These are phyloP conservation scores for Ophiocordyceps camponoti-saundersi DNA, from an alignment of 2,329 filamentous ascomycete genomes.

Conservation along the genomic window DNA sequence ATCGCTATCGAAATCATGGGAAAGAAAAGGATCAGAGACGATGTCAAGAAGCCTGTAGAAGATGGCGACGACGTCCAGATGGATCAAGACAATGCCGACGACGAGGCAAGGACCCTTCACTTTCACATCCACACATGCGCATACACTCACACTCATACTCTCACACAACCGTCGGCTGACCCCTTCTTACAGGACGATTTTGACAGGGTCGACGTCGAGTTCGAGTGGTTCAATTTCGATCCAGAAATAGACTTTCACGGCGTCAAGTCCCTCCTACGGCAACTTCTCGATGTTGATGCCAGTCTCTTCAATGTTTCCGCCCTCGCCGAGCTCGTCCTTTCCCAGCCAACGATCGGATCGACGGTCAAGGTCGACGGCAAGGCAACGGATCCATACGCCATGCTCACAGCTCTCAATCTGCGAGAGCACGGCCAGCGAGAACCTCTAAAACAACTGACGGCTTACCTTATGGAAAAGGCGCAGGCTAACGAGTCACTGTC, in stretches of 20 bases:
- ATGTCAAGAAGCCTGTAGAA: slow-evolving; percentile 20
- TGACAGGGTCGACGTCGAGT: slow-evolving; percentile 87
- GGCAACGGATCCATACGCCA: slow-evolving; percentile 80
- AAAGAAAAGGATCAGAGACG: slow-evolving; percentile 33
- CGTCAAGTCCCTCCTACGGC: slow-evolving; percentile 73
- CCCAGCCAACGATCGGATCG: slow-evolving; percentile 75
- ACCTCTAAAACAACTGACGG: slow-evolving; percentile 50
- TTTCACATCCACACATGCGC: too few relatives aligned
- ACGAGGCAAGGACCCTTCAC: slow-evolving; percentile 24
- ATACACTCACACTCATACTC: neutral
- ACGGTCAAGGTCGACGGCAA: slow-evolving; percentile 96
- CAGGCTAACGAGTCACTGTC: slow-evolving; percentile 36
- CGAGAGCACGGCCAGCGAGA: slow-evolving; percentile 61
- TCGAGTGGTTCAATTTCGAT: slow-evolving; percentile 97
- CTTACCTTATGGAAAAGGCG: slow-evolving; percentile 50
- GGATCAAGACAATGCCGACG: slow-evolving; percentile 34
- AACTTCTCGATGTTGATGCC: slow-evolving; percentile 81
- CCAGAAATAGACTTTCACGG: slow-evolving; percentile 86
- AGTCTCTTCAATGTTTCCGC: slow-evolving; percentile 75
- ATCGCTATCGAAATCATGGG: slow-evolving; percentile 19
- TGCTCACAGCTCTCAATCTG: slow-evolving; percentile 76
- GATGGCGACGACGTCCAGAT: slow-evolving; percentile 28
- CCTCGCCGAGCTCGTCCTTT: slow-evolving; percentile 70
- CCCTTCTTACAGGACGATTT: slow-evolving; percentile 45
- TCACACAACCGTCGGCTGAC: too few relatives aligned